Evolutionary conservation across 805 yeast species (phyloP).

Genomic region (Starmera amethionina): DNA sequence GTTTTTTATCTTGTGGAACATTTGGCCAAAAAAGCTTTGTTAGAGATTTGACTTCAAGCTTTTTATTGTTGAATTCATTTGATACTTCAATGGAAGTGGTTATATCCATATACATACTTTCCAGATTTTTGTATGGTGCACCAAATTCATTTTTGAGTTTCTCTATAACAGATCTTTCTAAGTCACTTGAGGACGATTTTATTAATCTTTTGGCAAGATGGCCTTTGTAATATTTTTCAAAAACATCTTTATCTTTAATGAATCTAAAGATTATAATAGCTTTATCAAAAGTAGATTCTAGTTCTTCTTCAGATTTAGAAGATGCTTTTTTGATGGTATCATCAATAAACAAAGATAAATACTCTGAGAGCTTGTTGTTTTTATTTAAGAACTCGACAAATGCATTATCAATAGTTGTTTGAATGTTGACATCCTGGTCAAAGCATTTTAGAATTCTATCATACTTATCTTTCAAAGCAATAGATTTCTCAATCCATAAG

Average conservation of each 20-base stretch:
- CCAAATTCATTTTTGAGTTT: conserved; percentile 72
- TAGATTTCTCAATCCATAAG: conserved; percentile 55
- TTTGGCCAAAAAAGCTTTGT: conserved; percentile 66
- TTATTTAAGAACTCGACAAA: conserved; percentile 52
- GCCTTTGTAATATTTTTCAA: conserved; percentile 75
- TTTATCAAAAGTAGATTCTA: conserved; percentile 36
- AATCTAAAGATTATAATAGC: conserved; percentile 57
- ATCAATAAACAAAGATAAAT: conserved; percentile 47
- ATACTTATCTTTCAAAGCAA: conserved; percentile 42
- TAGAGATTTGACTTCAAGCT: conserved; percentile 40
- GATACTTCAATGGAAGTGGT: conserved; percentile 43
- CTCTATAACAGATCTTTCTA: conserved; percentile 60
- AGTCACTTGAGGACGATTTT: conserved; percentile 37
- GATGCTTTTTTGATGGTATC: conserved; percentile 42
- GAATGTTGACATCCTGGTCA: conserved; percentile 35
- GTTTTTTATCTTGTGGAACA: conserved; percentile 20
- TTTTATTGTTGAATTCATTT: conserved; percentile 28
- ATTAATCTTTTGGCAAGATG: conserved; percentile 77
- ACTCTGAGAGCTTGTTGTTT: conserved; percentile 40
- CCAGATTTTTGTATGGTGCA: conserved; percentile 66
- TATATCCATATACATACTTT: conserved; percentile 82
- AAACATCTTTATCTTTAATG: conserved; percentile 74
- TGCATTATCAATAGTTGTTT: conserved; percentile 48
- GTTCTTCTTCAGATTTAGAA: conserved; percentile 34
- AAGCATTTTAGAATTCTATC: conserved; percentile 36